These are phyloP conservation scores for Delonix regia DNA, from an alignment of 306 rosid species.

Conservation along the genomic window DNA sequence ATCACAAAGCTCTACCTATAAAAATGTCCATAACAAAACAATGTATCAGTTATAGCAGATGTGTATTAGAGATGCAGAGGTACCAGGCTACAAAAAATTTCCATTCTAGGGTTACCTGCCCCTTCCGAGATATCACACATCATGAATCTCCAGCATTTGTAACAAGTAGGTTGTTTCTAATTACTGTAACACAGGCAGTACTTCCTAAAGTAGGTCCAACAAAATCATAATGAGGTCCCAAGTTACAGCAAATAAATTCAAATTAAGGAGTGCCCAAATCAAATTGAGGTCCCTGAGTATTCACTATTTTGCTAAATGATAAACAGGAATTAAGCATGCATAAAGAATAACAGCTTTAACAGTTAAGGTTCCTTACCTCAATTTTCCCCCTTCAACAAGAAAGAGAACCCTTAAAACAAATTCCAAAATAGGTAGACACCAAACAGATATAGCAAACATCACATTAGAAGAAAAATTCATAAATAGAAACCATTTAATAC, in stretches of 20 bases:
- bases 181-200: slow-evolving; percentile 94
- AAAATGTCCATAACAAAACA: slow-evolving; percentile 23
- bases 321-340: too few species aligned
- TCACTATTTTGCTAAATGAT: too few species aligned
- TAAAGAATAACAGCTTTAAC: too few species aligned
- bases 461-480: too few species aligned
- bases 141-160: slow-evolving; percentile 99
- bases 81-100: slow-evolving; percentile 17
- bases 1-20: slow-evolving; percentile 86
- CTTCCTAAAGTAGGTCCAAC: slow-evolving; percentile 94
- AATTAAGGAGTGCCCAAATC: slow-evolving; percentile 29
- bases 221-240: slow-evolving; percentile 99
- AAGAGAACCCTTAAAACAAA: too few species aligned
- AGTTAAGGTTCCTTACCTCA: too few species aligned
- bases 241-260: slow-evolving; percentile 34
- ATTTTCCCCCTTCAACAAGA: too few species aligned
- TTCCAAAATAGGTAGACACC: too few species aligned
- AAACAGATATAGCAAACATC: too few species aligned
- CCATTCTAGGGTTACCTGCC: slow-evolving; percentile 65
- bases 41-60: slow-evolving; percentile 21
- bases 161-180: slow-evolving; percentile 74
- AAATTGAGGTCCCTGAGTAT: too few species aligned
- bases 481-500: too few species aligned
- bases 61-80: slow-evolving; percentile 15
- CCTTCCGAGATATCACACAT: slow-evolving; percentile 91